A percentile compares a stretch with the other conserved stretches of the same genome.
Conservation (phyloP, 345 rosid species). For the Lumnitzera littorea region DNA sequence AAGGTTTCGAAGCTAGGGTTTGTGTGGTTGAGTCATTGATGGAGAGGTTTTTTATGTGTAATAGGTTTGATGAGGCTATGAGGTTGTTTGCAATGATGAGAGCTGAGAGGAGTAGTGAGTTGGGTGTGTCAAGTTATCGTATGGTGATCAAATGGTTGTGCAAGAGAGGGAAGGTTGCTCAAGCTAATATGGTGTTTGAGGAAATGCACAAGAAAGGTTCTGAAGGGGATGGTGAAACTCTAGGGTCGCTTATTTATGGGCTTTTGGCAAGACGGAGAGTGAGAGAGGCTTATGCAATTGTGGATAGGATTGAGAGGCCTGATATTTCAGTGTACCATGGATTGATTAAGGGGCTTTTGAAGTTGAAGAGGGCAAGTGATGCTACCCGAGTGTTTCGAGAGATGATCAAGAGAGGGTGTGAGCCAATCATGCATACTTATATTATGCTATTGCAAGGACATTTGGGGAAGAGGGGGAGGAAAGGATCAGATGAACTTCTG, state of each 20-base stretch:
- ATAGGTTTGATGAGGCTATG: slow-evolving; percentile 51
- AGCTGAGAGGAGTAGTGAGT: slow-evolving; percentile 30
- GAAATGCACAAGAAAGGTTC: slow-evolving; percentile 70
- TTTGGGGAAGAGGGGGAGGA: slow-evolving; percentile 85
- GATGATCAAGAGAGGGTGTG: slow-evolving; percentile 74
- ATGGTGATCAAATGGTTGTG: slow-evolving; percentile 69
- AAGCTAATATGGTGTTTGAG: slow-evolving; percentile 39
- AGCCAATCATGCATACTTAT: slow-evolving; percentile 90
- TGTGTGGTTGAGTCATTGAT: slow-evolving; percentile 56
- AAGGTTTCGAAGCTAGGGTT: slow-evolving; percentile 43
- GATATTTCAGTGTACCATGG: slow-evolving; percentile 66
- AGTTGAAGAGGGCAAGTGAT: slow-evolving; percentile 49
- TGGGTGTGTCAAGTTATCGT: slow-evolving; percentile 64
- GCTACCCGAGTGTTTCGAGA: slow-evolving; percentile 73
- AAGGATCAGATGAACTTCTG: slow-evolving; percentile 56
- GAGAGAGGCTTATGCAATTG: slow-evolving; percentile 40
- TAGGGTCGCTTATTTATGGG: slow-evolving; percentile 48
- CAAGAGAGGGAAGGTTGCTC: slow-evolving; percentile 44
- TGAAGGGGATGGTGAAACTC: slow-evolving; percentile 33
- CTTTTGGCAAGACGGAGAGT: slow-evolving; percentile 45
- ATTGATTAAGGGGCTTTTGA: slow-evolving; percentile 63
- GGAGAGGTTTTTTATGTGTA: slow-evolving; percentile 57
- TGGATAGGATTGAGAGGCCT: slow-evolving; percentile 34
- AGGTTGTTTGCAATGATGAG: slow-evolving; percentile 56
- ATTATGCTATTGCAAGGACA: slow-evolving; percentile 82